Evolutionary conservation across 2,329 filamentous ascomycete genomes (phyloP).

Genomic region (Rhynchosporium graminicola): DNA sequence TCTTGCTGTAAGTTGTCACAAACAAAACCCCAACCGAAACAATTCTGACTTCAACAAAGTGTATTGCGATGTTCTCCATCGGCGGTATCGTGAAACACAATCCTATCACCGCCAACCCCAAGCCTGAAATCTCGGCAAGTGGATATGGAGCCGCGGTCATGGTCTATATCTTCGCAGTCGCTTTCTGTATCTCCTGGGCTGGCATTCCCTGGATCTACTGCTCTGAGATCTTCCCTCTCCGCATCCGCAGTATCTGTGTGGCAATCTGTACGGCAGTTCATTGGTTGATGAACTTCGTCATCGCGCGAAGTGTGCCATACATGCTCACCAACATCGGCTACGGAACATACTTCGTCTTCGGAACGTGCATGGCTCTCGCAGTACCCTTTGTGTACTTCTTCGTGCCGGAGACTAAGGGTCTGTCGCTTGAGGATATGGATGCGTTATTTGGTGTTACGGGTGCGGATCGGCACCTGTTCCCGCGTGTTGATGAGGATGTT

Average conservation of each 20-base stretch:
- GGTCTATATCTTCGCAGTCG: constrained; percentile 68
- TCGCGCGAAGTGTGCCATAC: constrained; percentile 47
- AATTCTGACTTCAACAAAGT: background rate
- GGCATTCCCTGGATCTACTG: constrained; percentile 71
- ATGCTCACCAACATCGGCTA: constrained; percentile 34
- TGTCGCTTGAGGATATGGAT: constrained; percentile 61
- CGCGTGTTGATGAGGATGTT: too few relatives aligned
- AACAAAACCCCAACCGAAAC: background rate
- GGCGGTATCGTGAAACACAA: background rate
- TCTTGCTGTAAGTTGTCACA: background rate
- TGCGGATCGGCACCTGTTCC: too few relatives aligned
- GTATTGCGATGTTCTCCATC: background rate
- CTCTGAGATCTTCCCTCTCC: constrained; percentile 60
- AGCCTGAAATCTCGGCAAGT: constrained; percentile 55
- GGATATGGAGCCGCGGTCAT: constrained; percentile 46
- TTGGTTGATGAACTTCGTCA: constrained; percentile 73
- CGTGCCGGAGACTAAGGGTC: constrained; percentile 69
- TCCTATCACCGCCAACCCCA: background rate
- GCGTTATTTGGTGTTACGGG: constrained; percentile 26
- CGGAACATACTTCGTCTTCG: constrained; percentile 35
- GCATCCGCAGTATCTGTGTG: background rate
- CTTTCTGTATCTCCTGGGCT: constrained; percentile 69
- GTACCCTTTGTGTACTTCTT: constrained; percentile 49
- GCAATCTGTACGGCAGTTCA: constrained; percentile 39
- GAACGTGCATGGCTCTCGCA: constrained; percentile 22